Percentiles rank a stretch among this genome's conserved stretches.
Conservation (phyloP, 169 alveolate species). For the Plasmodium fragile region DNA sequence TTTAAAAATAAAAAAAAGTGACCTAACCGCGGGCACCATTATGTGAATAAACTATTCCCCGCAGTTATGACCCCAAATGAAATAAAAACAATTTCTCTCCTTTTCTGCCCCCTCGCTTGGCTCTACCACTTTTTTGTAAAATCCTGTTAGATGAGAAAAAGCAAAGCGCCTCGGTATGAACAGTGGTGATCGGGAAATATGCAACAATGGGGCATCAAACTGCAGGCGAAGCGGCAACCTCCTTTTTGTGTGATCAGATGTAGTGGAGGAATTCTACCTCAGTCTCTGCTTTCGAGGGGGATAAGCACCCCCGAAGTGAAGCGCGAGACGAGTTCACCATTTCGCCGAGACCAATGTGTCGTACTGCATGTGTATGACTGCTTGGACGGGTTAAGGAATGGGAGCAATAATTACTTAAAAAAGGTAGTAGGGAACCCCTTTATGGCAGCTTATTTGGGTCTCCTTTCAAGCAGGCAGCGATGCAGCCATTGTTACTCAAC, state of each 20-base stretch:
- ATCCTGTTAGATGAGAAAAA: not conserved
- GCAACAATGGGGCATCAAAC: not conserved
- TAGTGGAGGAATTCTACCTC: not conserved
- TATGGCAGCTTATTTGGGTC: not conserved
- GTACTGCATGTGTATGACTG: not conserved
- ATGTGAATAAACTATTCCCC: not conserved
- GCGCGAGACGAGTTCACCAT: not conserved
- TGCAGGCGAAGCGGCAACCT: not conserved
- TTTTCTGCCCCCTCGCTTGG: not conserved
- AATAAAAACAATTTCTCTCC: not conserved
- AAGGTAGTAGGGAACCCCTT: not conserved
- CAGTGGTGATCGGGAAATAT: not conserved
- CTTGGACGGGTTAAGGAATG: not conserved
- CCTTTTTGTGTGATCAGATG: not conserved
- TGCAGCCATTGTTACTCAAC: not conserved
- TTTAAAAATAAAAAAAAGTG: no score
- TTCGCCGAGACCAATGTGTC: not conserved
- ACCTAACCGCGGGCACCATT: not conserved
- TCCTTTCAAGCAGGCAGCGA: not conserved
- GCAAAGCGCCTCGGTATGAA: not conserved
- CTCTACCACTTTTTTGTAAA: not conserved
- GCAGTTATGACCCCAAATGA: not conserved
- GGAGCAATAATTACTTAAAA: not conserved
- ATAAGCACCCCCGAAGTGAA: not conserved
- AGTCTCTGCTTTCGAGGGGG: not conserved